Percentiles rank a stretch among this genome's conserved stretches.
These are phyloP conservation scores for Phellinidium pouzarii DNA, from an alignment of 1,284 basidiomycete species.

Conservation along the genomic window DNA sequence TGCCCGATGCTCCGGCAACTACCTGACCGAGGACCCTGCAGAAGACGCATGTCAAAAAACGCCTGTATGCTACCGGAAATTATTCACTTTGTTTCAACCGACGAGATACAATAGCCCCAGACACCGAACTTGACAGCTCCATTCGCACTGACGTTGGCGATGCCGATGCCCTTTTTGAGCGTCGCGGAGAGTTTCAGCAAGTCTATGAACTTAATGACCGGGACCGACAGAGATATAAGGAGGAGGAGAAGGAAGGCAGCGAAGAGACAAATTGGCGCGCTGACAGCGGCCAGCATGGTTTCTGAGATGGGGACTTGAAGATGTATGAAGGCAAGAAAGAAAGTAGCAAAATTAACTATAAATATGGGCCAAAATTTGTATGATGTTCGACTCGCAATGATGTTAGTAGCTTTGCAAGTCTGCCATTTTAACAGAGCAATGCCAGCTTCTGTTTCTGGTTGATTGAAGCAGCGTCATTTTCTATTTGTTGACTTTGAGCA, in stretches of 20 bases:
- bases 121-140: conserved; percentile 45
- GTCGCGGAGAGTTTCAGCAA: conserved; percentile 42
- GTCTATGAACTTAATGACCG: conserved; percentile 50
- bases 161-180: conserved; percentile 25
- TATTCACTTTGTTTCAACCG: conserved; percentile 39
- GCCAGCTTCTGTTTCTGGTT: no score
- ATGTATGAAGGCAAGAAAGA: no score
- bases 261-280: conserved; percentile 40
- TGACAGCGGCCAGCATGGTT: conserved; percentile 28
- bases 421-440: no score
- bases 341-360: no score
- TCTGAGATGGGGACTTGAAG: no score
- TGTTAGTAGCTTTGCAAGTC: no score
- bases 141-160: conserved; percentile 32
- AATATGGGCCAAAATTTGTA: no score
- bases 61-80: conserved; percentile 5
- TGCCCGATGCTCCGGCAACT: conserved; percentile 33
- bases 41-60: background rate
- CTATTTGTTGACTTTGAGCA: no score
- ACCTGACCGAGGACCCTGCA: conserved; percentile 29
- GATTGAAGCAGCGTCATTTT: no score
- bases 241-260: conserved; percentile 49
- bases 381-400: no score
- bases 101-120: conserved; percentile 54
- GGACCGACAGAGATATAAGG: conserved; percentile 49